Evolutionary conservation across 306 rosid species (phyloP).

Genomic region (Echinosophora koreensis): DNA sequence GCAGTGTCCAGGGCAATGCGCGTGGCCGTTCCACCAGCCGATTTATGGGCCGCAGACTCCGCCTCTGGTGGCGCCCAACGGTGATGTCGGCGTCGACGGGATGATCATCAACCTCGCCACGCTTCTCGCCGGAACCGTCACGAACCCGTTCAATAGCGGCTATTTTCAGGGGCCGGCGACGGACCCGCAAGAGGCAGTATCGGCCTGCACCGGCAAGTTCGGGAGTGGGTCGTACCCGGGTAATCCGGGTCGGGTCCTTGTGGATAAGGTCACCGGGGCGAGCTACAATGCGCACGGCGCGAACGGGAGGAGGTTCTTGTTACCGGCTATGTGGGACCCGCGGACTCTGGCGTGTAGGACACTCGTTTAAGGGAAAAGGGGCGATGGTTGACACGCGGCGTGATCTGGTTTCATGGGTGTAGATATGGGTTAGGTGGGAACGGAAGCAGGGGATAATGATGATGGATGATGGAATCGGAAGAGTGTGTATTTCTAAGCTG

Average conservation of each 20-base stretch:
- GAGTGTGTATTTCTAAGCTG: constrained; percentile 2
- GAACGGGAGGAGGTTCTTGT: constrained; percentile 69
- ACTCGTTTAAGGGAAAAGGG: constrained; percentile 55
- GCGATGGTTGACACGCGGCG: constrained; percentile 32
- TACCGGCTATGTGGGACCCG: constrained; percentile 99
- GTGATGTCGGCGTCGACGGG: constrained; percentile 93
- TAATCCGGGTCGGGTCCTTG: constrained; percentile 70
- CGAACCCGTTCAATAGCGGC: constrained; percentile 86
- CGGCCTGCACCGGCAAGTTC: constrained; percentile 79
- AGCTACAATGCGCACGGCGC: constrained; percentile 82
- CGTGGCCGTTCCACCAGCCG: constrained; percentile 97
- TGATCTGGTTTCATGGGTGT: constrained; percentile 16
- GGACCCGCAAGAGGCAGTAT: constrained; percentile 89
- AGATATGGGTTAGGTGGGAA: constrained; percentile 42
- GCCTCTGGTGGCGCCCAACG: constrained; percentile 87
- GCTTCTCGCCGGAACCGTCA: constrained; percentile 85
- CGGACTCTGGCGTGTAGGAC: constrained; percentile 71
- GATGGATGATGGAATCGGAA: not conserved
- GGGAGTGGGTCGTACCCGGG: constrained; percentile 93
- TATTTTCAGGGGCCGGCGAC: constrained; percentile 81
- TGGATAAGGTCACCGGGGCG: constrained; percentile 67
- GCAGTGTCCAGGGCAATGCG: constrained; percentile 91
- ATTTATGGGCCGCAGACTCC: constrained; percentile 91
- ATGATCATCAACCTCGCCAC: constrained; percentile 90
- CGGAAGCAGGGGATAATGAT: constrained; percentile 32